Evolutionary conservation across 768 basidiomycete species (phyloP).

Genomic region (Auricularia cornea): DNA sequence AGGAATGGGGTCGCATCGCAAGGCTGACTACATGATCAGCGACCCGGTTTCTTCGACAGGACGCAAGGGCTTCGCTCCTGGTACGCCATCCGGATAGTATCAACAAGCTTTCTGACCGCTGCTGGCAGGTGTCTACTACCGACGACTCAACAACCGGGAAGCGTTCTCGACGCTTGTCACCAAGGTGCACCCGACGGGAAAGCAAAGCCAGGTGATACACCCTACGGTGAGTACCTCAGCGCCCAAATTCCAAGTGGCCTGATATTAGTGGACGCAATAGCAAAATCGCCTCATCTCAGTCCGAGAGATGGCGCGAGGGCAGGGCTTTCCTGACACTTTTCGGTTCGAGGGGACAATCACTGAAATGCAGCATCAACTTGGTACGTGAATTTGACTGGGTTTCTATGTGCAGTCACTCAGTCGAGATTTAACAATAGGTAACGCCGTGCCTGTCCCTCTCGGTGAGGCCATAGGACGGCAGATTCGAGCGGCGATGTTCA

Average conservation of each 20-base stretch:
- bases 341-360: conserved; percentile 39
- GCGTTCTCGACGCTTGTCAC: conserved; percentile 51
- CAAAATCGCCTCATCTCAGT: conserved; percentile 57
- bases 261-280: background rate
- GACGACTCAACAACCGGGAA: background rate
- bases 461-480: conserved; percentile 57
- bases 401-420: background rate
- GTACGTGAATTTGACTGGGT: conserved; percentile 28
- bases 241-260: too few species aligned
- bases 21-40: background rate
- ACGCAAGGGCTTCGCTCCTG: background rate
- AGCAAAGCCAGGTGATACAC: conserved; percentile 62
- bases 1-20: background rate
- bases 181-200: conserved; percentile 71
- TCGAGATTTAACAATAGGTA: background rate
- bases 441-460: conserved; percentile 52
- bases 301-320: conserved; percentile 68
- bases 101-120: too few species aligned
- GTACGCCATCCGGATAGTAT: conserved; percentile 38
- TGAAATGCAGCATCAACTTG: conserved; percentile 75
- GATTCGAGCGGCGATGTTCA: conserved; percentile 42
- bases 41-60: background rate
- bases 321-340: conserved; percentile 75
- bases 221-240: conserved; percentile 55
- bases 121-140: background rate